Conservation (phyloP, 805 yeast species). For the Groenewaldozyma tartarivorans region DNA sequence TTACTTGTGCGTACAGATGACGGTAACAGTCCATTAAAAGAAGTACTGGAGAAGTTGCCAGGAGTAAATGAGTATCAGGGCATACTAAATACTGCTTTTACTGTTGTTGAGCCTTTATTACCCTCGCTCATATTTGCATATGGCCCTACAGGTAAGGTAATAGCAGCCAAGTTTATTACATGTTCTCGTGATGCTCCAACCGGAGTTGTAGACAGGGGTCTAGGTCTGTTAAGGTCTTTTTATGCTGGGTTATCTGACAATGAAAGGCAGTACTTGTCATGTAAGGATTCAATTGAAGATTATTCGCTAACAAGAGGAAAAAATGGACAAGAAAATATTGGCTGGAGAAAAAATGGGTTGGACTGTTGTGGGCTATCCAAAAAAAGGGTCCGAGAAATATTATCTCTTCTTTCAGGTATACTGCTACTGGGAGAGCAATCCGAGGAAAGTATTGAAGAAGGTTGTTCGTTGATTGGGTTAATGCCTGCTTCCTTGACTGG, state of each 20-base stretch:
- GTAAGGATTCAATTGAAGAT: neutral
- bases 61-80: slow-evolving; percentile 22
- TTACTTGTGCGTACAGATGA: slow-evolving; percentile 11
- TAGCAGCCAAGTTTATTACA: slow-evolving; percentile 13
- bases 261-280: slow-evolving; percentile 2
- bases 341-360: slow-evolving; percentile 1
- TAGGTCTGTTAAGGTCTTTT: slow-evolving; percentile 13
- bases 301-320: neutral
- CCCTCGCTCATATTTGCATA: neutral
- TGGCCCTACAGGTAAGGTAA: slow-evolving; percentile 1
- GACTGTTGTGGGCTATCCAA: slow-evolving; percentile 1
- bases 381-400: slow-evolving; percentile 10
- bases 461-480: slow-evolving; percentile 18
- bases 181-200: slow-evolving; percentile 5
- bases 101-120: slow-evolving; percentile 24
- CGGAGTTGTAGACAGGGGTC: neutral
- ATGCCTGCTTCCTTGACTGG: slow-evolving; percentile 8
- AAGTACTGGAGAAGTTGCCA: slow-evolving; percentile 13
- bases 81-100: slow-evolving; percentile 20
- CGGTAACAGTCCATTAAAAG: slow-evolving; percentile 10
- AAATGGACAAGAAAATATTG: neutral
- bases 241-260: neutral
- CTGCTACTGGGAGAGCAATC: slow-evolving; percentile 8
- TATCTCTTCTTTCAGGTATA: slow-evolving; percentile 16
- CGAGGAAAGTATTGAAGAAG: slow-evolving; percentile 16